A percentile compares a stretch with the other conserved stretches of the same genome.
phyloP scores from a whole-genome alignment of 2,329 filamentous ascomycete species.

The Colletotrichum graminicola region DNA sequence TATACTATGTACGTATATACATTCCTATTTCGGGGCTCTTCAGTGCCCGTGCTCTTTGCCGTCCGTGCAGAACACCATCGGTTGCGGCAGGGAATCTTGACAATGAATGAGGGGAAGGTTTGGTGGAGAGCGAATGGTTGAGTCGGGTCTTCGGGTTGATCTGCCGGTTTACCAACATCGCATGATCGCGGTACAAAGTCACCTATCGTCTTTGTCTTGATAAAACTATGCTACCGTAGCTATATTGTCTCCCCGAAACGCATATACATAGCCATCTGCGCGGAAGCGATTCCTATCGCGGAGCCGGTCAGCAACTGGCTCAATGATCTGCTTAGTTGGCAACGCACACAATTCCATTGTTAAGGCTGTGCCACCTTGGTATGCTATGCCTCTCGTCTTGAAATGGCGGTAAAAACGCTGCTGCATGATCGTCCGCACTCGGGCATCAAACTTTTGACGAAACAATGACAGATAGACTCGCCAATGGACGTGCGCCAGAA shows the following conservation, averaged over 20 bases:
- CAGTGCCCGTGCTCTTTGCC: conserved; percentile 4
- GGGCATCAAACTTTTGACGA: neutral
- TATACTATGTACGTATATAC: neutral
- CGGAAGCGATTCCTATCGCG: neutral
- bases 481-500: neutral
- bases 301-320: no score
- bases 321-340: neutral
- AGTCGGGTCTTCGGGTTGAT: neutral
- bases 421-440: no score
- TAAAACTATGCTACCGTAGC: neutral
- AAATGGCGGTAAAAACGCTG: neutral
- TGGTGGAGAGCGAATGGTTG: neutral
- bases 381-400: neutral
- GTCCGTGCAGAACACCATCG: neutral
- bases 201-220: neutral
- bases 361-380: neutral
- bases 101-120: neutral
- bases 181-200: neutral
- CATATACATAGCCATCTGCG: neutral
- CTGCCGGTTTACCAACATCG: neutral
- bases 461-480: neutral
- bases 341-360: neutral
- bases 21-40: conserved; percentile 7
- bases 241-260: no score
- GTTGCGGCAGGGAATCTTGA: conserved; percentile 5